phyloP scores from a whole-genome alignment of 177 flowering plant species.

The Vitis hybrid region DNA sequence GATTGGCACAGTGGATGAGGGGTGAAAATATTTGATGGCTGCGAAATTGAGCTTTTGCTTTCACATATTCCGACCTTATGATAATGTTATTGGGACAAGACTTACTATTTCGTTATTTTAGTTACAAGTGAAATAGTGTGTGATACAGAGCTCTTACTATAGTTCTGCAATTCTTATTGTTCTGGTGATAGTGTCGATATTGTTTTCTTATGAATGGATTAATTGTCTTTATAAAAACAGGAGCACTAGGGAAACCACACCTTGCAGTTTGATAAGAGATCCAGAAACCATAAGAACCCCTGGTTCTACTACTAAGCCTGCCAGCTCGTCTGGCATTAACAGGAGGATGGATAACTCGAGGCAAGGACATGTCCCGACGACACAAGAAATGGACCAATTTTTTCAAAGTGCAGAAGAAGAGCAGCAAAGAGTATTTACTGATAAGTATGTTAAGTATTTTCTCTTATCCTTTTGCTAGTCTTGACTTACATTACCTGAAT shows the following conservation, averaged over 20 bases:
- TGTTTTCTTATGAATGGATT: neutral
- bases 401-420: slow-evolving; percentile 51
- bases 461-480: neutral
- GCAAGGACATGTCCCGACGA: slow-evolving; percentile 40
- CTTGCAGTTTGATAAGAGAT: slow-evolving; percentile 56
- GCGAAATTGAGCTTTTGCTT: neutral
- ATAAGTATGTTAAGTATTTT: slow-evolving; percentile 37
- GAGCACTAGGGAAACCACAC: slow-evolving; percentile 64
- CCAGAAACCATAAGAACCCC: slow-evolving; percentile 53
- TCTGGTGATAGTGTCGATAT: neutral
- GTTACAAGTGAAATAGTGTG: neutral
- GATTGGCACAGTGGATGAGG: neutral
- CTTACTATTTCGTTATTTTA: neutral
- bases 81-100: too few species aligned
- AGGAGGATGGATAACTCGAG: slow-evolving; percentile 21
- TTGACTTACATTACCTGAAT: neutral
- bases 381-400: slow-evolving; percentile 63
- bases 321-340: slow-evolving; percentile 25
- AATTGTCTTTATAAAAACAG: slow-evolving; percentile 25
- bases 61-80: too few species aligned
- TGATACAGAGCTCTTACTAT: neutral
- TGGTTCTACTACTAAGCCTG: slow-evolving; percentile 51
- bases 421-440: slow-evolving; percentile 48
- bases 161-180: neutral
- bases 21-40: neutral